Conservation (phyloP, 2,329 filamentous ascomycete genomes). For the Stagonosporopsis tanaceti region DNA sequence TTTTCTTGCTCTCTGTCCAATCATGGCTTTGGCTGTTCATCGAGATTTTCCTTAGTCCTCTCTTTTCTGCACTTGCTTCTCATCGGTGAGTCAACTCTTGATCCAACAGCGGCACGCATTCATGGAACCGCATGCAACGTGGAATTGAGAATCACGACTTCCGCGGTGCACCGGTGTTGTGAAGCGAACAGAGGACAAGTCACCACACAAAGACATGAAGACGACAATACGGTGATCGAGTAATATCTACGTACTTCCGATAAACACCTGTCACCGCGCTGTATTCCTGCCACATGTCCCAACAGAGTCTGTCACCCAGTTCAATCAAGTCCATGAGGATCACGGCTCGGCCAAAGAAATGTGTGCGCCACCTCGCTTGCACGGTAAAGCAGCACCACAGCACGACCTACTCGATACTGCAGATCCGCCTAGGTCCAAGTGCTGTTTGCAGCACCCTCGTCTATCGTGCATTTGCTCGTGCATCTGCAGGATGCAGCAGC, state of each 20-base stretch:
- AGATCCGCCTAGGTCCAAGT: background rate
- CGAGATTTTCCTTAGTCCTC: conserved; percentile 7
- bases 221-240: background rate
- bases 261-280: conserved; percentile 9
- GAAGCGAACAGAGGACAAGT: background rate
- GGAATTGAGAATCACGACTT: background rate
- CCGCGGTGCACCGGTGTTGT: background rate
- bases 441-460: background rate
- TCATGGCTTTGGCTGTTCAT: conserved; percentile 1
- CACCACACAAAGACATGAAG: background rate
- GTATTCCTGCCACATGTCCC: background rate
- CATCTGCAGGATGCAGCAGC: conserved; percentile 13
- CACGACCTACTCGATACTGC: background rate
- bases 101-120: background rate
- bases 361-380: conserved; percentile 9
- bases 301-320: background rate
- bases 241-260: background rate
- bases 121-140: background rate
- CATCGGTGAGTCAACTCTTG: conserved; percentile 9
- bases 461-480: conserved; percentile 16
- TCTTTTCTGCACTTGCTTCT: background rate
- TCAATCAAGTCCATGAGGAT: background rate
- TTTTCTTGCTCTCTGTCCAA: conserved; percentile 6
- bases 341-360: background rate
- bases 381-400: conserved; percentile 12